phyloP scores from a whole-genome alignment of 805 yeast species.

The Pichia manshurica region DNA sequence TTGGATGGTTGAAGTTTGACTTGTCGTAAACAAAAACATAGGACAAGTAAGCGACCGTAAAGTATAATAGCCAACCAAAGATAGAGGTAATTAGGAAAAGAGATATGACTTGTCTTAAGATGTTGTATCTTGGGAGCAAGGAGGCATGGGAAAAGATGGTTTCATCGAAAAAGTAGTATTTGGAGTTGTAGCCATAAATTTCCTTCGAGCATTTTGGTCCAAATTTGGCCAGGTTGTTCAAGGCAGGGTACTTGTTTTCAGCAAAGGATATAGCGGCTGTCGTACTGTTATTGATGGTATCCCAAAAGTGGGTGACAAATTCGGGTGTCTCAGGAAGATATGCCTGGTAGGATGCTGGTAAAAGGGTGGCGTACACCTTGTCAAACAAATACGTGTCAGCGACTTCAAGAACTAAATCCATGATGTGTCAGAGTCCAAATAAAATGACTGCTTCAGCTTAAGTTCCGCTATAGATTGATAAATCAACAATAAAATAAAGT shows the following conservation, averaged over 20 bases:
- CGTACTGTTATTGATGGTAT: slow-evolving; percentile 23
- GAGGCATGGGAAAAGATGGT: slow-evolving; percentile 59
- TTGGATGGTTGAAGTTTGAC: slow-evolving; percentile 89
- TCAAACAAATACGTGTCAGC: slow-evolving; percentile 73
- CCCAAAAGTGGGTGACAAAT: slow-evolving; percentile 20
- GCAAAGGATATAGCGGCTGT: slow-evolving; percentile 18
- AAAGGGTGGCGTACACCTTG: slow-evolving; percentile 57
- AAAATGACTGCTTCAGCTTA: too few species aligned
- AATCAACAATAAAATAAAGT: too few species aligned
- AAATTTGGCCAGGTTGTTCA: background rate
- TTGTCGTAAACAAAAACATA: slow-evolving; percentile 79
- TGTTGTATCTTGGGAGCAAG: slow-evolving; percentile 61
- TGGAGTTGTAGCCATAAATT: slow-evolving; percentile 36
- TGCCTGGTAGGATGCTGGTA: slow-evolving; percentile 52
- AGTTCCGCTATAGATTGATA: too few species aligned
- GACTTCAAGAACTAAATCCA: slow-evolving; percentile 90
- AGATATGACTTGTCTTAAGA: slow-evolving; percentile 64
- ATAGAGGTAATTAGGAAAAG: slow-evolving; percentile 64
- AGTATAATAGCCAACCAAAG: slow-evolving; percentile 84
- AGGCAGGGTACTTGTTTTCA: background rate
- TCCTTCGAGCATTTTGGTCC: slow-evolving; percentile 18
- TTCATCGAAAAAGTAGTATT: slow-evolving; percentile 54
- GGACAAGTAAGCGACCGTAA: slow-evolving; percentile 68
- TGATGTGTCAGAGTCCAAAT: slow-evolving; percentile 31
- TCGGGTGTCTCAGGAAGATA: slow-evolving; percentile 28